A percentile compares a stretch with the other conserved stretches of the same genome.
Evolutionary conservation across 2,329 filamentous ascomycete genomes (phyloP).

Genomic region (Stagonosporopsis chrysanthemi): DNA sequence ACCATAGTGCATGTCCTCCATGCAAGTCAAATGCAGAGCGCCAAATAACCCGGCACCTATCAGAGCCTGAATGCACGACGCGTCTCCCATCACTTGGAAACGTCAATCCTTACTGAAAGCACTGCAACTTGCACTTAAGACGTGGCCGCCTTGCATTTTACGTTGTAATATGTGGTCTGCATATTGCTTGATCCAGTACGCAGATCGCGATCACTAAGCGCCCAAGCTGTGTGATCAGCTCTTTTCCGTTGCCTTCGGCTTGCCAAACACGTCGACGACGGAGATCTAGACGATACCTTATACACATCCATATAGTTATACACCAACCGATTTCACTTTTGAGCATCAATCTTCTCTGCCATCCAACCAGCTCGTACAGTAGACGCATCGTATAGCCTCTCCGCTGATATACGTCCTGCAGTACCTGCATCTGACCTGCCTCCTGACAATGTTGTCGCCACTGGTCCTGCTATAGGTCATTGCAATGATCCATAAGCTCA

Average conservation of each 20-base stretch:
- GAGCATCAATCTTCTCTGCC: constrained; percentile 57
- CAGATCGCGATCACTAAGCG: neutral
- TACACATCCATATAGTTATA: neutral
- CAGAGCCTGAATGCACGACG: neutral
- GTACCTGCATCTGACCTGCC: constrained; percentile 72
- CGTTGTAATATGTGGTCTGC: neutral
- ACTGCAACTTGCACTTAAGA: neutral
- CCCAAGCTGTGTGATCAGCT: neutral
- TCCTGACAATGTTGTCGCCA: constrained; percentile 74
- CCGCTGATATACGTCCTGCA: constrained; percentile 69
- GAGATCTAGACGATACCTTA: too few species aligned
- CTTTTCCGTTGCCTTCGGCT: neutral
- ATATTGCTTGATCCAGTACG: neutral
- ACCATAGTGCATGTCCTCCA: constrained; percentile 8
- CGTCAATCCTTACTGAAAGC: constrained; percentile 1
- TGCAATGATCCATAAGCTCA: constrained; percentile 71
- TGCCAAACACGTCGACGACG: neutral
- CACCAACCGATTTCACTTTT: neutral
- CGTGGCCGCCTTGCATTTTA: neutral
- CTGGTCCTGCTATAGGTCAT: constrained; percentile 67
- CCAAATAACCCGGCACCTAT: neutral
- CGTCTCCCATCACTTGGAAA: neutral
- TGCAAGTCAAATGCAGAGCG: neutral
- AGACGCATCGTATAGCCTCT: constrained; percentile 66
- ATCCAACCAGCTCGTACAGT: constrained; percentile 66